Evolutionary conservation across 371 early-diverging fungal species (phyloP), one percentile per base, ranked within the genome.

Genomic region (Mortierella sp.): DNA sequence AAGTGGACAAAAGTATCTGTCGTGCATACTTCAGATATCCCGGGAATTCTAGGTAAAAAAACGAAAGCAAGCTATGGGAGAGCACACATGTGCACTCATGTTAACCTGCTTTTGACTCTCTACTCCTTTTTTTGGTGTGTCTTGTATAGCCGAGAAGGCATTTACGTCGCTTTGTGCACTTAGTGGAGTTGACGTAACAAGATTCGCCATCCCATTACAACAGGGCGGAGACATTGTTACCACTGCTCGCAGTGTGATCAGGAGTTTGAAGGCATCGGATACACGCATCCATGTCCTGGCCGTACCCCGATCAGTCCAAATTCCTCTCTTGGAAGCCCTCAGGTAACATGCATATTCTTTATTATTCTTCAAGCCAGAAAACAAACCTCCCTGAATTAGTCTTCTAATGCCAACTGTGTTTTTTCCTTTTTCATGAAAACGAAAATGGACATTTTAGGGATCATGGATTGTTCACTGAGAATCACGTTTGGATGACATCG

Each of bases 401-500:
- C 22, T 48, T 48, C n/a, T 48, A 48, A 48, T 48, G 48, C 19
- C n/a, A 48, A 6, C 19, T 8, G 16, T 22, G n/a, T 24, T 19
- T 26, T 0, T 3, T 37, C 19, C n/a, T 24, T 43, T 14, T 7
- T 11, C 26, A 31, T 52, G 22, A 0, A 40, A 26, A 13, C 14
- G 13, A 26, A 29, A 64, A n/a, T 66, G 8, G n/a, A 55, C 13
- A 31, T 22, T 48, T 13, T 61, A 79, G 74, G 43, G 40, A 68
- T 1, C 8, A 9, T 19, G 82, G 82, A 3, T 50, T 81, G 2
- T 74, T 81, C 41, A 34, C 58, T 4, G 24, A 44, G 13, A 24
- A 45, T 16, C 82, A 77, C 31, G 77, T 77, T 1, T 81, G 82
- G 82, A 7, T 81, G 43, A 77, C 82, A 9, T 4, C 82, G 3